Evolutionary conservation across 495 filamentous ascomycete genomes (phyloP).

Genomic region (Aspergillus sparsus): DNA sequence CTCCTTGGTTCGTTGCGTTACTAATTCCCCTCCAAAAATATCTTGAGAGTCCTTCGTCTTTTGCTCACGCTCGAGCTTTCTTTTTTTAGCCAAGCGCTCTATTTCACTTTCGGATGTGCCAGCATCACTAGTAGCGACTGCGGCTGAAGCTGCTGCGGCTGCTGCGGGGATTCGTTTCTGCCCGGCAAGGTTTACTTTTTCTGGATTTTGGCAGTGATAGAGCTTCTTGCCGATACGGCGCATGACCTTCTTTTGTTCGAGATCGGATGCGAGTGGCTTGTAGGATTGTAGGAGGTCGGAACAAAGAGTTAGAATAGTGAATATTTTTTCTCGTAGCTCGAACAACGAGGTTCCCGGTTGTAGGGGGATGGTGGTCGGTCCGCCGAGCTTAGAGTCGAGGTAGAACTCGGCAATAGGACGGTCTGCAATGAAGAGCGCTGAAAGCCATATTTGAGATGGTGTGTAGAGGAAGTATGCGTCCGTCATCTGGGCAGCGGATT

Average conservation of each 20-base stretch:
- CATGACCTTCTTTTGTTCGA: conserved; percentile 54
- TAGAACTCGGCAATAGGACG: conserved; percentile 69
- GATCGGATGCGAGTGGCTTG: conserved; percentile 43
- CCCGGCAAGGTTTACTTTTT: conserved; percentile 48
- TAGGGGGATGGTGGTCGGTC: conserved; percentile 22
- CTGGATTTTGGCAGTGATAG: conserved; percentile 74
- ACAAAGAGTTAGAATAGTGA: conserved; percentile 46
- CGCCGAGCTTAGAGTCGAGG: conserved; percentile 68
- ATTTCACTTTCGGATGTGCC: conserved; percentile 43
- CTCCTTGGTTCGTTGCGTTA: conserved; percentile 40
- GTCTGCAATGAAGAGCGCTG: conserved; percentile 75
- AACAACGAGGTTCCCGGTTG: conserved; percentile 29
- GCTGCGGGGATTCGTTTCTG: conserved; percentile 43
- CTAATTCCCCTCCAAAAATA: conserved; percentile 47
- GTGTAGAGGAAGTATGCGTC: conserved; percentile 97
- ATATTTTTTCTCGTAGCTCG: conserved; percentile 45
- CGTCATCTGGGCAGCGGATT: conserved; percentile 77
- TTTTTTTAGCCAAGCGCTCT: conserved; percentile 48
- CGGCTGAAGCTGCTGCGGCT: conserved; percentile 21
- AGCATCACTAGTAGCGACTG: conserved; percentile 23
- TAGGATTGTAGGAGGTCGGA: conserved; percentile 39
- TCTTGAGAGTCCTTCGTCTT: conserved; percentile 26
- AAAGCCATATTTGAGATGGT: conserved; percentile 88
- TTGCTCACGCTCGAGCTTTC: conserved; percentile 40
- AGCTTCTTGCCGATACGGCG: conserved; percentile 70